Percentiles rank a stretch among this genome's conserved stretches.
phyloP scores from a whole-genome alignment of 2,329 filamentous ascomycete genomes.

The Fusarium luffae region DNA sequence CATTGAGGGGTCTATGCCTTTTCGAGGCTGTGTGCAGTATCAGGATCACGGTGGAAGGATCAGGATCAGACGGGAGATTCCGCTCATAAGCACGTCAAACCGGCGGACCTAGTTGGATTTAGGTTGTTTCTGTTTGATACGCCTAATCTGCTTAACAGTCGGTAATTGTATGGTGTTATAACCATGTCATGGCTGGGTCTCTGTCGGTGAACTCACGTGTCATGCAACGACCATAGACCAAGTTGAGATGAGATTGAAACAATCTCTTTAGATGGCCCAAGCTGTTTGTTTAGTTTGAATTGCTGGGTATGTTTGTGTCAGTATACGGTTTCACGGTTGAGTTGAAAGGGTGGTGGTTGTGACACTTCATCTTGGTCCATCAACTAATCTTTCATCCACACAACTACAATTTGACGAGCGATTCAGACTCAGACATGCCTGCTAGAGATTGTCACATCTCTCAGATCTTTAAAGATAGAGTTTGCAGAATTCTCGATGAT shows the following conservation, averaged over 20 bases:
- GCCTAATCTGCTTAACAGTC: neutral
- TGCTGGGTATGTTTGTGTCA: neutral
- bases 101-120: neutral
- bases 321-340: neutral
- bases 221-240: neutral
- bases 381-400: neutral
- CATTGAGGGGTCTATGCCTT: neutral
- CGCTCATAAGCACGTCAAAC: neutral
- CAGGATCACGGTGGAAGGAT: constrained; percentile 1
- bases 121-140: constrained; percentile 1
- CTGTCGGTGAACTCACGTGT: neutral
- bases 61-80: constrained; percentile 11
- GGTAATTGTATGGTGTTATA: neutral
- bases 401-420: neutral
- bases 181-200: neutral
- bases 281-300: neutral
- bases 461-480: neutral
- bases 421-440: neutral
- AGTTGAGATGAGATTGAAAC: neutral
- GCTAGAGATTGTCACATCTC: neutral
- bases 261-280: neutral
- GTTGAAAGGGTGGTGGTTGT: neutral
- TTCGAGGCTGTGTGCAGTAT: constrained; percentile 20
- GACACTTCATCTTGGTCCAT: neutral
- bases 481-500: neutral